phyloP scores from a whole-genome alignment of 305 asterid species.

The Striga hermonthica region DNA sequence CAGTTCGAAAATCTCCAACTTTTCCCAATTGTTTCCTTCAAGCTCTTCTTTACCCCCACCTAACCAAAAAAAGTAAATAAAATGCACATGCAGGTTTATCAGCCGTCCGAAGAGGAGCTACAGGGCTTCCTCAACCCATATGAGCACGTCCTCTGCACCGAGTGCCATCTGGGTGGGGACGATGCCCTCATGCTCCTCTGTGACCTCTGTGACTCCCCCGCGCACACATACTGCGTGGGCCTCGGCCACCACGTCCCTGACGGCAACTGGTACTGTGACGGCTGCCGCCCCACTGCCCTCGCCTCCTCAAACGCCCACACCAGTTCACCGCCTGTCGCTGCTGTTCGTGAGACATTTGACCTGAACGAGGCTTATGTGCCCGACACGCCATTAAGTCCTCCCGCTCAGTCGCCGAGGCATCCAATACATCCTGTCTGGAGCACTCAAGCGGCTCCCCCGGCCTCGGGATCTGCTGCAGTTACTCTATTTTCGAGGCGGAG shows the following conservation, averaged over 20 bases:
- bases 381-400: background rate
- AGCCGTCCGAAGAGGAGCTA: constrained; percentile 96
- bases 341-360: background rate
- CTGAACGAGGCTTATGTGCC: background rate
- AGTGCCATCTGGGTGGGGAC: constrained; percentile 87
- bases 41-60: background rate
- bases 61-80: background rate
- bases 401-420: background rate
- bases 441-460: background rate
- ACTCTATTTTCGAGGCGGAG: background rate
- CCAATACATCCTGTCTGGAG: background rate
- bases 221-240: constrained; percentile 92
- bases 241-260: constrained; percentile 92
- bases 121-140: constrained; percentile 84
- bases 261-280: constrained; percentile 95
- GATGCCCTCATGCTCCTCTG: constrained; percentile 94
- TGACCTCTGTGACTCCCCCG: constrained; percentile 93
- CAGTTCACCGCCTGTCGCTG: constrained; percentile 41
- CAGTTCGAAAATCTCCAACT: too few species aligned
- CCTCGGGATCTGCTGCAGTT: background rate
- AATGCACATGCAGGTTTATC: constrained; percentile 62
- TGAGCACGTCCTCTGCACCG: constrained; percentile 75
- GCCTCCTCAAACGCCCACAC: constrained; percentile 53
- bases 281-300: constrained; percentile 78
- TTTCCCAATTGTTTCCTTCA: background rate